phyloP scores from a whole-genome alignment of 1,284 basidiomycete genomes.

The Mycena citricolor region DNA sequence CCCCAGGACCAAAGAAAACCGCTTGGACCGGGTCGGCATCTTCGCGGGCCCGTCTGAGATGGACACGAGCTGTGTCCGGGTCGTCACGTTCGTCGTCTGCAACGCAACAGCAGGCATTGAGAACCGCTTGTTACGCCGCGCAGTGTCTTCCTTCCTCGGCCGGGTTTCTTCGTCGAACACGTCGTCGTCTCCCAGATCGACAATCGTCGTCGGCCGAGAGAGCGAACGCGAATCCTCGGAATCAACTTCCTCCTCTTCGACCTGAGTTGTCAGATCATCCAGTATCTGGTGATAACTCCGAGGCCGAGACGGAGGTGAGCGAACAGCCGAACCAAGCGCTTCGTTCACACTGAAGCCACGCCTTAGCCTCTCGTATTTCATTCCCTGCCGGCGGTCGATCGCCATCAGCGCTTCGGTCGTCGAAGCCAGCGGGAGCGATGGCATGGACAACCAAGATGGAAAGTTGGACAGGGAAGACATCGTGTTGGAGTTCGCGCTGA shows the following conservation, averaged over 20 bases:
- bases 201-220: constrained; percentile 23
- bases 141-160: constrained; percentile 54
- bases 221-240: constrained; percentile 25
- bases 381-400: constrained; percentile 30
- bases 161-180: constrained; percentile 9
- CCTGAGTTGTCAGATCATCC: constrained; percentile 54
- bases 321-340: constrained; percentile 16
- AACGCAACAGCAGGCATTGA: constrained; percentile 72
- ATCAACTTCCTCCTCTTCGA: constrained; percentile 26
- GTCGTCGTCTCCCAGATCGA: too few relatives aligned
- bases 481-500: constrained; percentile 29
- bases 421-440: constrained; percentile 33
- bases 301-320: constrained; percentile 46
- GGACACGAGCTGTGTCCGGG: constrained; percentile 41
- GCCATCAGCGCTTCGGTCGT: constrained; percentile 43
- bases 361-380: constrained; percentile 24
- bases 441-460: constrained; percentile 56
- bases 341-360: constrained; percentile 12
- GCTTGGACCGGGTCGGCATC: constrained; percentile 33
- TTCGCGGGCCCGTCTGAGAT: constrained; percentile 8
- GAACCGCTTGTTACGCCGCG: constrained; percentile 63
- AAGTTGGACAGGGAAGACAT: constrained; percentile 50
- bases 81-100: constrained; percentile 70
- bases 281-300: constrained; percentile 65
- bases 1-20: constrained; percentile 60